These are phyloP conservation scores for Favolaschia claudopus DNA, from an alignment of 768 basidiomycete genomes.

Conservation along the genomic window DNA sequence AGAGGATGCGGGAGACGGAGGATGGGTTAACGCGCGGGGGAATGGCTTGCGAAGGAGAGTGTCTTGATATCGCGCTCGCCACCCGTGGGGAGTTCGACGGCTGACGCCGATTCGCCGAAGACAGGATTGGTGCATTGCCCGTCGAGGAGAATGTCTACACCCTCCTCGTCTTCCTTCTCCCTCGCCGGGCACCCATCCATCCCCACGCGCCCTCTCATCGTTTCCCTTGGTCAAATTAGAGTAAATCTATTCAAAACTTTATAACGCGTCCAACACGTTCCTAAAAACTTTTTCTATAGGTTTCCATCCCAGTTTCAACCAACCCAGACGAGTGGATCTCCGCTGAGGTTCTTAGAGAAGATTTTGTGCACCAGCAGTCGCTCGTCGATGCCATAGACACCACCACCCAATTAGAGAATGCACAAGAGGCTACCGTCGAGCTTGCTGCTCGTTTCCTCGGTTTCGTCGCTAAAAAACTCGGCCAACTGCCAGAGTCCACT, in stretches of 20 bases:
- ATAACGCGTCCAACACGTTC: slow-evolving; percentile 6
- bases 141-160: no score
- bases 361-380: slow-evolving; percentile 75
- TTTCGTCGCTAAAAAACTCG: slow-evolving; percentile 72
- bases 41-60: no score
- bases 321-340: slow-evolving; percentile 86
- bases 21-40: no score
- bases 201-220: slow-evolving; percentile 56
- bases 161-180: no score
- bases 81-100: no score
- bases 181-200: slow-evolving; percentile 34
- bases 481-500: slow-evolving; percentile 59
- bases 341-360: slow-evolving; percentile 90
- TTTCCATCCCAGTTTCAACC: slow-evolving; percentile 88
- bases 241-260: slow-evolving; percentile 44
- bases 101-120: no score
- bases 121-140: no score
- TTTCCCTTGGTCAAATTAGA: slow-evolving; percentile 58
- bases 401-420: slow-evolving; percentile 58
- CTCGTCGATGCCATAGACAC: slow-evolving; percentile 65
- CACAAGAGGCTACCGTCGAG: slow-evolving; percentile 74
- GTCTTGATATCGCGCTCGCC: no score
- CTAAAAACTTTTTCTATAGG: slow-evolving; percentile 45
- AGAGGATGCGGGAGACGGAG: no score
- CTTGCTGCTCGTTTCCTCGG: slow-evolving; percentile 85